Evolutionary conservation across 176 grass and related monocot genomes (phyloP).

Genomic region (Eragrostis curvula): DNA sequence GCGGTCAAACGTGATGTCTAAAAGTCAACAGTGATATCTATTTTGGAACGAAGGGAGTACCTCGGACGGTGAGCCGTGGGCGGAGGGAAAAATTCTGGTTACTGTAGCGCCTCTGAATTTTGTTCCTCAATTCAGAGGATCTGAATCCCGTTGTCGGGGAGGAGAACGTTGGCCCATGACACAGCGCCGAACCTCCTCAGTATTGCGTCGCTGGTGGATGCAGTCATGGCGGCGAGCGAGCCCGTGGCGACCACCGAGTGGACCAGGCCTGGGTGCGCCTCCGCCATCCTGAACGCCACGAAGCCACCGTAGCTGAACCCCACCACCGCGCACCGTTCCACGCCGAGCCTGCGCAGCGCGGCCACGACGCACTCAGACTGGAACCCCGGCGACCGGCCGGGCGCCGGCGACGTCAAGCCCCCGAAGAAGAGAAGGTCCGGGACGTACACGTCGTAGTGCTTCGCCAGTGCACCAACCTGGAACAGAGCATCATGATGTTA

Average conservation of each 20-base stretch:
- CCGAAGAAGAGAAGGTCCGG: slow-evolving; percentile 71
- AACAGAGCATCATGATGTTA: neutral
- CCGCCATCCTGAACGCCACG: slow-evolving; percentile 62
- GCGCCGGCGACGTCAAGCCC: slow-evolving; percentile 29
- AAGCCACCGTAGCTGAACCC: slow-evolving; percentile 70
- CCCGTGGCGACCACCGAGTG: slow-evolving; percentile 45
- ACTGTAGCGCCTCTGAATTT: no score
- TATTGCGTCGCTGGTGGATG: slow-evolving; percentile 17
- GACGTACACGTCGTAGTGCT: slow-evolving; percentile 59
- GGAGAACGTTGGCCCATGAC: slow-evolving; percentile 40
- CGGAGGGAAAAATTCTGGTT: no score
- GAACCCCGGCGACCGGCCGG: slow-evolving; percentile 33
- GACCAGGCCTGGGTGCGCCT: slow-evolving; percentile 38
- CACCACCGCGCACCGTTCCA: slow-evolving; percentile 49
- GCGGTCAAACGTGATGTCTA: no score
- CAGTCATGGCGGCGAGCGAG: slow-evolving; percentile 32
- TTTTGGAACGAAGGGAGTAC: no score
- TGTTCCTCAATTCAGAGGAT: no score
- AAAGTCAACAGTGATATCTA: no score
- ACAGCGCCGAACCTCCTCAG: slow-evolving; percentile 34
- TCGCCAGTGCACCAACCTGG: slow-evolving; percentile 21
- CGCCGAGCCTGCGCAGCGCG: slow-evolving; percentile 38
- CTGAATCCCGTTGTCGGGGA: slow-evolving; percentile 32
- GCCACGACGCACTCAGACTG: slow-evolving; percentile 42
- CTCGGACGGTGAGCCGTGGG: no score